Conservation (phyloP, 805 yeast genomes). For the Millerozyma acaciae region DNA sequence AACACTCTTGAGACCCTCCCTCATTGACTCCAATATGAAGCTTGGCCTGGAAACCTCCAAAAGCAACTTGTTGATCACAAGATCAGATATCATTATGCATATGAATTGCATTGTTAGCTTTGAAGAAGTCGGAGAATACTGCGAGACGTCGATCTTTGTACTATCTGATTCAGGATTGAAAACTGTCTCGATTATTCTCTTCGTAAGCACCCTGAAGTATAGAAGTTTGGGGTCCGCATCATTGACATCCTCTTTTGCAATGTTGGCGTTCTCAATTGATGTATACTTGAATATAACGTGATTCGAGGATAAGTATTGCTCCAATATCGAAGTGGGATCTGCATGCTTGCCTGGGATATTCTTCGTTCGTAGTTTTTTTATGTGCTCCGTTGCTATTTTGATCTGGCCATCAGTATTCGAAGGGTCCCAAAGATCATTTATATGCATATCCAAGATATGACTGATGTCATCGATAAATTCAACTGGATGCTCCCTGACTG, state of each 20-base stretch:
- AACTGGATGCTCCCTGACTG: conserved; percentile 11
- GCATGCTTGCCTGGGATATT: conserved; percentile 5
- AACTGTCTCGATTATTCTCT: conserved; percentile 16
- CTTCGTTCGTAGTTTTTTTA: conserved; percentile 1
- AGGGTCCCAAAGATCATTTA: conserved; percentile 12
- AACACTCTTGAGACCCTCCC: too few relatives aligned
- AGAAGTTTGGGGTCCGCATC: conserved; percentile 6
- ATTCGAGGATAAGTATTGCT: conserved; percentile 11
- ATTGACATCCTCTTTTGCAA: neutral
- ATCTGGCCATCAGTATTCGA: conserved; percentile 11
- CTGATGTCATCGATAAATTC: conserved; percentile 22
- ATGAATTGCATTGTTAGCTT: conserved; percentile 21
- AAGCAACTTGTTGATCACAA: conserved; percentile 22
- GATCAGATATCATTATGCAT: conserved; percentile 23
- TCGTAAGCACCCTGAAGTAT: conserved; percentile 22
- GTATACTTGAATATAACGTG: conserved; percentile 19
- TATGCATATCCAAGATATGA: conserved; percentile 20
- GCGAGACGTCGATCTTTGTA: conserved; percentile 4
- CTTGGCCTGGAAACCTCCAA: conserved; percentile 22
- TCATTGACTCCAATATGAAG: conserved; percentile 18
- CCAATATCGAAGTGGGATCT: too few relatives aligned
- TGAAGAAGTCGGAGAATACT: conserved; percentile 16
- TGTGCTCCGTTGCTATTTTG: neutral
- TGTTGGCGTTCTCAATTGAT: neutral
- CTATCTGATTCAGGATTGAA: conserved; percentile 10